Percentiles rank a stretch among this genome's conserved stretches.
These are phyloP conservation scores for Trichoderma harzianum DNA, from an alignment of 2,329 filamentous ascomycete genomes.

Conservation along the genomic window DNA sequence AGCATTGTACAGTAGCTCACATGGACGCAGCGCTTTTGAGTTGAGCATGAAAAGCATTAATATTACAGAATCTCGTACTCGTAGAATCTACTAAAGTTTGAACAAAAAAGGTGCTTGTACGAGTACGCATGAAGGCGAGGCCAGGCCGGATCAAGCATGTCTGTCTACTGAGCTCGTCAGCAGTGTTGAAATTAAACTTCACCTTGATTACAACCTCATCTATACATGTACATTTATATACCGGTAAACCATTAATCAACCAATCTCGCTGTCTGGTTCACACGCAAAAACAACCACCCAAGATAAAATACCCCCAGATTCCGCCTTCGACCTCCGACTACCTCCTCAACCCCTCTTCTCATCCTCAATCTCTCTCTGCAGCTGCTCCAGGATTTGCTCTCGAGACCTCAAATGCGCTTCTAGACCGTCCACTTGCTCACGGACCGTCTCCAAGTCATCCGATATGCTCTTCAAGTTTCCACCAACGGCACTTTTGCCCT, in stretches of 20 bases:
- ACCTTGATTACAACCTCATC: slow-evolving; percentile 1
- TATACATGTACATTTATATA: slow-evolving; percentile 13
- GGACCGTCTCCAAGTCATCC: slow-evolving; percentile 86
- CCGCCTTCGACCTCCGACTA: slow-evolving; percentile 25
- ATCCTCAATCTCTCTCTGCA: slow-evolving; percentile 80
- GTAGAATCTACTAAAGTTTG: not conserved
- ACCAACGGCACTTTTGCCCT: slow-evolving; percentile 65
- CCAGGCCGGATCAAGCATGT: not conserved
- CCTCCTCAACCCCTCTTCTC: slow-evolving; percentile 63
- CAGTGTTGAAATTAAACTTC: not conserved
- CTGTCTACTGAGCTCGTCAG: not conserved
- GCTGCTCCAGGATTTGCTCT: slow-evolving; percentile 69
- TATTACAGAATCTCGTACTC: not conserved
- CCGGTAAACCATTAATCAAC: slow-evolving; percentile 1
- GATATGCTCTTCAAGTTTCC: slow-evolving; percentile 71
- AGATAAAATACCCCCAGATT: not conserved
- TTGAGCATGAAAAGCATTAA: not conserved
- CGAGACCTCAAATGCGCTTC: slow-evolving; percentile 77
- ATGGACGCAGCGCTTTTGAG: not conserved
- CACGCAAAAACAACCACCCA: not conserved
- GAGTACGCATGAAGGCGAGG: not conserved
- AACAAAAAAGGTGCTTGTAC: not conserved
- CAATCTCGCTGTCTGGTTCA: slow-evolving; percentile 7
- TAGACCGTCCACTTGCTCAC: slow-evolving; percentile 88
- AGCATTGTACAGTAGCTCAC: not conserved